Base-by-base conservation (phyloP, 371 early-diverging fungal genomes). In the Mucor indicus region DNA sequence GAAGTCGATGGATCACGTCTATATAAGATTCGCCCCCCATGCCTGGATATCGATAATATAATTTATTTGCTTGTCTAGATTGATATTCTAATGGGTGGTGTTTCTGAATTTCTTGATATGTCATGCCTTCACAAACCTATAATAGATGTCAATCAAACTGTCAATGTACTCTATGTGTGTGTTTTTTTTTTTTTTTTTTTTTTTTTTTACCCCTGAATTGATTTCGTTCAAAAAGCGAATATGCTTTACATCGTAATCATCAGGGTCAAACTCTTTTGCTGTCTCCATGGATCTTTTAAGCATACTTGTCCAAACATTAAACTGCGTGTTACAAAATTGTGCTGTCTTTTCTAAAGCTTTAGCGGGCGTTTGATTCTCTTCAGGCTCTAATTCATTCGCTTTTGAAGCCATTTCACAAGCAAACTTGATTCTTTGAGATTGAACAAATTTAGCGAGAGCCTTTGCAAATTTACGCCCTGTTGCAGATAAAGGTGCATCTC, bases 1-100 rank as follows among this genome's bases (percentile, higher is more conserved):
- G 79, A 27, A 91, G 55, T 5, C 92, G 80, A 50, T 91, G 90
- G 44, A 93, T 91, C 21, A 93, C 92, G 60, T 93, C 93, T 60
- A 45, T 40, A 53, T 91, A 91, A 12, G 86, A 86, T 60, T 92
- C 91, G 9, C 91, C 91, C 27, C 92, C 91, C 55, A 86, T 79
- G 8, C 92, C 92, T 4, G 91, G 90, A 62, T 91, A 93, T 44
- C 93, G 70, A 46, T 89, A 91, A 52, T 79, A 74, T 15, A 93
- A 66, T 63, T 93, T 92, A 62, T 87, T 83, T 39, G 64, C 65
- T 40, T 75, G 64, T 31, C 92, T 79, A 24, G 77, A 79, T 23
- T 64, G 59, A 50, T 70, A 87, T 52, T 90, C 89, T n/a, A 78
- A 69, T 4, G 91, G 91, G 50, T 83, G 83, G 24, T 58, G 49